A percentile compares a stretch with the other conserved stretches of the same genome.
Evolutionary conservation across 257 asterid genomes (phyloP).

Genomic region (Penstemon newberryi): DNA sequence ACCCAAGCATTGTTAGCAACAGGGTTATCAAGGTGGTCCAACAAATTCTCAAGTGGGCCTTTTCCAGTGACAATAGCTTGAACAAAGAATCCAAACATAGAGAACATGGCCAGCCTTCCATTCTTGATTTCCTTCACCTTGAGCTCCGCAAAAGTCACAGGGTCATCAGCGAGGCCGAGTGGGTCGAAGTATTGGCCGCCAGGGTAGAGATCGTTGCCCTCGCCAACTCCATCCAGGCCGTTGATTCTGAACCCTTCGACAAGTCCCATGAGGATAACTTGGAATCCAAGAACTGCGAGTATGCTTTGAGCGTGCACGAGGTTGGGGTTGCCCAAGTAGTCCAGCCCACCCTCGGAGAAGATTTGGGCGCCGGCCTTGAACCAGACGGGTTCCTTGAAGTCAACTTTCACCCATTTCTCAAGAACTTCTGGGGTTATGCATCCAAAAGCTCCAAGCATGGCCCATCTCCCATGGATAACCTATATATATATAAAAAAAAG

Average conservation of each 20-base stretch:
- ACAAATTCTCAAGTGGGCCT: slow-evolving; percentile 68
- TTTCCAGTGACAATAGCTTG: slow-evolving; percentile 66
- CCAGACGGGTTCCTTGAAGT: slow-evolving; percentile 82
- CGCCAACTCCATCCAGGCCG: slow-evolving; percentile 79
- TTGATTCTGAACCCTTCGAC: slow-evolving; percentile 78
- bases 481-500: slow-evolving; percentile 1
- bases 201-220: slow-evolving; percentile 77
- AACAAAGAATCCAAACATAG: slow-evolving; percentile 72
- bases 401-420: slow-evolving; percentile 50
- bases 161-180: slow-evolving; percentile 74
- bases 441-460: slow-evolving; percentile 77
- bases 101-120: slow-evolving; percentile 80
- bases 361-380: slow-evolving; percentile 85
- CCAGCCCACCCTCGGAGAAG: slow-evolving; percentile 75
- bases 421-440: slow-evolving; percentile 83
- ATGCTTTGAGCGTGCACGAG: slow-evolving; percentile 87
- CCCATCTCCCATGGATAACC: slow-evolving; percentile 83
- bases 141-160: slow-evolving; percentile 66
- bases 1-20: slow-evolving; percentile 88
- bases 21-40: slow-evolving; percentile 82
- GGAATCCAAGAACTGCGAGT: slow-evolving; percentile 74
- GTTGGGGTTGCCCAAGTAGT: slow-evolving; percentile 77
- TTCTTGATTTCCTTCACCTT: slow-evolving; percentile 85
- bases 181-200: slow-evolving; percentile 90
- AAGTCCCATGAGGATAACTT: slow-evolving; percentile 78